Base-by-base conservation (phyloP, 2,329 filamentous ascomycete species). In the Colletotrichum plurivorum region DNA sequence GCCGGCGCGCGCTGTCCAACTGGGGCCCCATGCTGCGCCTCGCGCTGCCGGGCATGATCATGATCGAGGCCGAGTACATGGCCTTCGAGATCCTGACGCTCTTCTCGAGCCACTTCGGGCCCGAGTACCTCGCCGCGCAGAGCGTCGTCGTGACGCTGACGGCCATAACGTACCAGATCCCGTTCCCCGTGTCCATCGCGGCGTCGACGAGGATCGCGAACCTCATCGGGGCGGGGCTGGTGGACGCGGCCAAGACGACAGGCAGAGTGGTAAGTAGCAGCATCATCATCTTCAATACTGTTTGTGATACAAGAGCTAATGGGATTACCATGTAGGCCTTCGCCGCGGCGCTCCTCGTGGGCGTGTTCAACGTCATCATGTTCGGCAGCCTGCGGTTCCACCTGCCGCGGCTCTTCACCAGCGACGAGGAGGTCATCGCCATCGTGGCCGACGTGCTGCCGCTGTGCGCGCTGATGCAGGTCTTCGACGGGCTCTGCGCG, bases 51-150 rank as follows among this genome's bases (percentile, higher is more conserved):
- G 95, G 95, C 1, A 90, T 98, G 78, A 84, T 97, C 72, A 98
- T 98, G 95, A 92, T 98, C 2, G 91, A 97, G 78, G 94, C 95
- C 5, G 95, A 98, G 78, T 97, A 93, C 82, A 87, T 98, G 12
- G 94, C 95, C 7, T 98, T 98, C 78, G 95, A 98, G 79, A 90
- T 97, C 56, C 84, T 97, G 71, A 97, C 94, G 0, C 85, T 98
- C n/a, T 90, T 91, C 9, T 89, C 93, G 0, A 93, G 92, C 59
- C 93, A 93, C 74, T 91, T 98, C 67, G 93, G 93, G 16, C 90
- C 93, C 2, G 91, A 91, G 18, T 90, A 92, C 70, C 88, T 98
- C 1, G 95, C 95, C 0, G 95, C 96, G 0, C 95, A 99, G 79
- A 95, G 93, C 41, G 91, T 98, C 15, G 84, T 98, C 2, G 88